phyloP scores from a whole-genome alignment of 2,329 filamentous ascomycete species.

The Verticillium klebahnii region DNA sequence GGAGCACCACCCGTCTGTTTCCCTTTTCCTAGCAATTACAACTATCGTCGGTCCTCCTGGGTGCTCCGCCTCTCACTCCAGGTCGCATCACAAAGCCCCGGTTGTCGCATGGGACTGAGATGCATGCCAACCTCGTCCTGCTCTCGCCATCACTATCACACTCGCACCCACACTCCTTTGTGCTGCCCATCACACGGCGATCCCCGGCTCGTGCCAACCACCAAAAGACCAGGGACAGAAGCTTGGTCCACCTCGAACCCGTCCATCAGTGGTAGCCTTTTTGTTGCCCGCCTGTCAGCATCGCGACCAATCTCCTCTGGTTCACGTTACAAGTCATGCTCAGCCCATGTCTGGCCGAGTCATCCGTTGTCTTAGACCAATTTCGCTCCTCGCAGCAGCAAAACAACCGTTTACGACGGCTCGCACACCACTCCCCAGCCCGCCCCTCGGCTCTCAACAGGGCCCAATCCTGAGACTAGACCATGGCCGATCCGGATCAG shows the following conservation, averaged over 20 bases:
- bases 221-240: not conserved
- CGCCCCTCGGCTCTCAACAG: not conserved
- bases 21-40: not conserved
- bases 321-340: not conserved
- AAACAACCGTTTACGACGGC: not conserved
- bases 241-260: not conserved
- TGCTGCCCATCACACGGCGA: not conserved
- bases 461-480: not conserved
- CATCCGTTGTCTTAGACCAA: not conserved
- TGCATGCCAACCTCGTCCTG: not conserved
- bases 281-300: not conserved
- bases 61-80: not conserved
- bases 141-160: not conserved
- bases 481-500: slow-evolving; percentile 12
- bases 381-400: not conserved
- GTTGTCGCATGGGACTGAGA: not conserved
- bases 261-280: not conserved
- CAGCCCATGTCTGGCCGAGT: not conserved
- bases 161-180: not conserved
- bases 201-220: not conserved
- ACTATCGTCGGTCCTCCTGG: not conserved
- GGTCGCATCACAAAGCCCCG: not conserved
- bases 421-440: not conserved
- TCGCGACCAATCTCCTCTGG: not conserved
- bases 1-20: not conserved